Base-by-base conservation (phyloP, 768 basidiomycete species). In the Trametes villosa region DNA sequence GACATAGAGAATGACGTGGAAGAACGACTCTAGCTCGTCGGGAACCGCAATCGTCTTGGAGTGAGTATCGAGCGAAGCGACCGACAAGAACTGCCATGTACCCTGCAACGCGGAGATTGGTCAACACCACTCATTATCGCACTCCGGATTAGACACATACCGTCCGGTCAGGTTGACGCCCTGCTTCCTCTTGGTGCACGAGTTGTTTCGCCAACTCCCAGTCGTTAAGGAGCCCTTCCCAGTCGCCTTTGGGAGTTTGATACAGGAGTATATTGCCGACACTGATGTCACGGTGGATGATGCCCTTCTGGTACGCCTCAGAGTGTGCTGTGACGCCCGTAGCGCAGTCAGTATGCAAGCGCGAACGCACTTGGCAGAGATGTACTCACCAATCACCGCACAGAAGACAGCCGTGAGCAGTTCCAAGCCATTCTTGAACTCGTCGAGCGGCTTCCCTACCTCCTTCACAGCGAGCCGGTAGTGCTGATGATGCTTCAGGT, bases 61-160 rank as follows among this genome's bases (percentile, higher is more conserved):
- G 15, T 33, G 31, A 24, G 45, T 11, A 33, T 42, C 26, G 26
- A 34, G 31, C 5, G 26, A 42, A 29, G 20, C 2, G 1, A 24
- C 58, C 15, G 58, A 59, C 50, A 59, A 27, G 34, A 59, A 60
- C 46, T 60, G 59, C 52, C 59, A 59, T 18, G 57, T 59, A 2
- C 57, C 57, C 57, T 56, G 33, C n/a, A n/a, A n/a, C n/a, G n/a
- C n/a, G n/a, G n/a, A n/a, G n/a, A n/a, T n/a, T n/a, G n/a, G n/a
- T n/a, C n/a, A n/a, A n/a, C n/a, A n/a, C n/a, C n/a, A n/a, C n/a
- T n/a, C n/a, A n/a, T n/a, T n/a, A n/a, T n/a, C n/a, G n/a, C n/a
- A n/a, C n/a, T n/a, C n/a, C n/a, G 40, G 40, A 44, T 44, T n/a
- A 15, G 5, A 17, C 18, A 34, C 48, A 20, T 22, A 50, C 48